phyloP scores from a whole-genome alignment of 1,139 yeast species.

The Candida sanyaensis region DNA sequence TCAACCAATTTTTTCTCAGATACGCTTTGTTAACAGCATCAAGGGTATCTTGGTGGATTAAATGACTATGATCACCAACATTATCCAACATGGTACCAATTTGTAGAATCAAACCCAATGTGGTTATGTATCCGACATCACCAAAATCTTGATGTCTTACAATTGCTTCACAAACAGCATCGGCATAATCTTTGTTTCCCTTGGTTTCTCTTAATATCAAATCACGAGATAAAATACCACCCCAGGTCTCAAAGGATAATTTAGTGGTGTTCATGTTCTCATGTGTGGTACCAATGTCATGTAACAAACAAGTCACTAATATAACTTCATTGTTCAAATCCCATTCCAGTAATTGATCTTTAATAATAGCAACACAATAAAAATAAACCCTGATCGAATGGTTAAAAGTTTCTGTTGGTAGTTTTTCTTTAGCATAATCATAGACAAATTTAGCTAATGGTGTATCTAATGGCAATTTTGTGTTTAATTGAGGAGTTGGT shows the following conservation, averaged over 20 bases:
- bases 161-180: conserved; percentile 41
- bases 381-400: conserved; percentile 38
- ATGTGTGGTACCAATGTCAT: conserved; percentile 39
- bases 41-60: conserved; percentile 32
- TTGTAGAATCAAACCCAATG: conserved; percentile 37
- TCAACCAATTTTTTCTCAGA: conserved; percentile 34
- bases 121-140: conserved; percentile 34
- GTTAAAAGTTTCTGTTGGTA: conserved; percentile 29
- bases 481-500: conserved; percentile 27
- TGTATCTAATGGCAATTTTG: conserved; percentile 22
- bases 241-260: conserved; percentile 41
- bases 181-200: conserved; percentile 32
- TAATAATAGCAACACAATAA: conserved; percentile 34
- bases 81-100: conserved; percentile 39
- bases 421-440: conserved; percentile 25
- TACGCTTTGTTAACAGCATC: conserved; percentile 29
- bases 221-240: conserved; percentile 35
- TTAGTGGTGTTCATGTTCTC: conserved; percentile 37
- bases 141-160: conserved; percentile 43
- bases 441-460: conserved; percentile 22
- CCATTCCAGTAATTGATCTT: conserved; percentile 40
- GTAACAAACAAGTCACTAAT: conserved; percentile 35
- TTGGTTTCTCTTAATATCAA: conserved; percentile 25
- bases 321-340: conserved; percentile 33
- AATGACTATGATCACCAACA: conserved; percentile 33